These are phyloP conservation scores for Cinchona pubescens DNA, from an alignment of 257 asterid species.

Conservation along the genomic window DNA sequence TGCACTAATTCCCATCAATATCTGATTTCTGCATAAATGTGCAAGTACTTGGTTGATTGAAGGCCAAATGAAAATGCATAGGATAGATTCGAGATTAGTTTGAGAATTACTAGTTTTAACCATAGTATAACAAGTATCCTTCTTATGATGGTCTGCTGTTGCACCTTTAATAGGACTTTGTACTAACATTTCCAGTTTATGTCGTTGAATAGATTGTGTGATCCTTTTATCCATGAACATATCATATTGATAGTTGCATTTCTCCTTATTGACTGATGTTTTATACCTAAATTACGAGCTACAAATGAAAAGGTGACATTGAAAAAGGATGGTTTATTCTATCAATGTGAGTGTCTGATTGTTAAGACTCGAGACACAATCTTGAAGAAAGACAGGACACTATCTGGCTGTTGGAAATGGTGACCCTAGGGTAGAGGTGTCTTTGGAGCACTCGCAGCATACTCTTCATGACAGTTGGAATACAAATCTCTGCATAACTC, in stretches of 20 bases:
- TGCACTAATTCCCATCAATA: not conserved
- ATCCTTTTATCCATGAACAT: not conserved
- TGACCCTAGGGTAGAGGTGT: constrained; percentile 4
- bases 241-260: not conserved
- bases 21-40: not conserved
- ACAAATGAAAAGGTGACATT: not conserved
- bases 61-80: not conserved
- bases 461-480: constrained; percentile 29
- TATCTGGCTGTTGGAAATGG: not conserved
- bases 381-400: not conserved
- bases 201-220: not conserved
- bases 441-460: not conserved
- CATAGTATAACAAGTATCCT: not conserved
- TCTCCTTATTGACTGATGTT: not conserved
- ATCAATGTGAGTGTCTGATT: not conserved
- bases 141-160: not conserved
- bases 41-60: not conserved
- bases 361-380: not conserved
- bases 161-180: too few species aligned
- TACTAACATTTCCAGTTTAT: not conserved
- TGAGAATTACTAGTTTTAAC: not conserved
- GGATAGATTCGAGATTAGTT: not conserved
- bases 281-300: not conserved
- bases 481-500: constrained; percentile 71
- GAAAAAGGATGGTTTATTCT: not conserved